A percentile compares a stretch with the other conserved stretches of the same genome.
Conservation (phyloP, 2,329 filamentous ascomycete species). For the Colletotrichum nymphaeae region DNA sequence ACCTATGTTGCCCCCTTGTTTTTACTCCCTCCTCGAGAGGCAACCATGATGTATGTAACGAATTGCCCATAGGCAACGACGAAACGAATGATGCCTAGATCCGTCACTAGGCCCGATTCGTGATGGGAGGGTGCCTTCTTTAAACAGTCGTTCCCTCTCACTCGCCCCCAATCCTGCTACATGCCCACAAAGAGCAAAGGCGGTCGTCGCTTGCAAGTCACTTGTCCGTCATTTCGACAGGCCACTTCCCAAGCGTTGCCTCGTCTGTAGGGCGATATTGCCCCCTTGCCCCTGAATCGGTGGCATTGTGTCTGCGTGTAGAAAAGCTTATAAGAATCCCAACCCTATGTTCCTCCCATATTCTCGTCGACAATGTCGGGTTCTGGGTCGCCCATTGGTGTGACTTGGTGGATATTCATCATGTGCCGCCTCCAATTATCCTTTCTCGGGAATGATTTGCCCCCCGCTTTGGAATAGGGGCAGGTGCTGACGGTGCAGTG, state of each 20-base stretch:
- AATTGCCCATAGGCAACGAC: not conserved
- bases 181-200: not conserved
- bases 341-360: constrained; percentile 29
- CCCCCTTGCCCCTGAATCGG: not conserved
- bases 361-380: constrained; percentile 38
- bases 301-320: not conserved
- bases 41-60: constrained; percentile 12
- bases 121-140: not conserved
- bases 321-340: not conserved
- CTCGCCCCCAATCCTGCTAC: not conserved
- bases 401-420: constrained; percentile 66
- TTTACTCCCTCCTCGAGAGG: not conserved
- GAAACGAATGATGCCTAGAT: constrained; percentile 8
- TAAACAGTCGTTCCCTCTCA: not conserved
- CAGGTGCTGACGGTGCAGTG: constrained; percentile 67
- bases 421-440: constrained; percentile 74
- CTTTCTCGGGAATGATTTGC: constrained; percentile 70
- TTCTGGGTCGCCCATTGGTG: constrained; percentile 36
- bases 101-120: not conserved
- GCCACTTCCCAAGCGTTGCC: constrained; percentile 23
- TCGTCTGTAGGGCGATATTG: not conserved
- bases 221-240: constrained; percentile 15
- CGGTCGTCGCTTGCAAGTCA: constrained; percentile 21
- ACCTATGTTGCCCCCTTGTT: not conserved
- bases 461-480: constrained; percentile 65